Base-by-base conservation (phyloP, 768 basidiomycete genomes). In the Arthromyces matolae region DNA sequence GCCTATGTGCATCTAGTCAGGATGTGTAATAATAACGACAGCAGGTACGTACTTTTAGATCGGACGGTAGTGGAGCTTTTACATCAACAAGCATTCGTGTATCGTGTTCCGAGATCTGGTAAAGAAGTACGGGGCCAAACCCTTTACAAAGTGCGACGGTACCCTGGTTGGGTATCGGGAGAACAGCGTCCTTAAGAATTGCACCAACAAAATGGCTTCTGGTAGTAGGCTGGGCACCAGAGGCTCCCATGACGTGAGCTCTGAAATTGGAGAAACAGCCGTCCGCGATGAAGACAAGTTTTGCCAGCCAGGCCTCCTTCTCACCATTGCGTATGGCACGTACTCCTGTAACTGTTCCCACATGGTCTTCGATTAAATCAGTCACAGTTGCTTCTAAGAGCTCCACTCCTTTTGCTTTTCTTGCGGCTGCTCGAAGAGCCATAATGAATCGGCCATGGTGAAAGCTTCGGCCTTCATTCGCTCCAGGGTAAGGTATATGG, bases 211-310 rank as follows among this genome's bases (percentile, higher is more conserved):
- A 98, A 65, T 93, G 79, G 43, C 85, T 84, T 50, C 78, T 80
- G 18, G 82, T 81, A 4, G 68, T 62, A 1, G 84, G 72, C 59
- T 81, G 82, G 37, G 61, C 62, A 9, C 69, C 67, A 14, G 72
- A 62, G 32, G 63, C 57, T 44, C 79, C 79, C 75, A 85, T 76
- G n/a, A 92, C 81, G 1, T 71, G 51, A 9, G 66, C 73, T 41
- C 95, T 77, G 73, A 99, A 94, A 60, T 94, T 96, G 4, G 91
- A 94, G 68, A 90, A 90, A 65, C 92, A 96, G 0, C 95, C 95
- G 62, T 99, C 95, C 4, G 94, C 93, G 49, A 97, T 70, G 61
- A 98, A 70, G 36, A 92, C 89, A 42, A 99, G 65, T 54, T 86
- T 82, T 0, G 89, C 93, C 49, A 72, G 76, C 58, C 84, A 83